phyloP scores from a whole-genome alignment of 257 asterid genomes.

The Datura wrightii region DNA sequence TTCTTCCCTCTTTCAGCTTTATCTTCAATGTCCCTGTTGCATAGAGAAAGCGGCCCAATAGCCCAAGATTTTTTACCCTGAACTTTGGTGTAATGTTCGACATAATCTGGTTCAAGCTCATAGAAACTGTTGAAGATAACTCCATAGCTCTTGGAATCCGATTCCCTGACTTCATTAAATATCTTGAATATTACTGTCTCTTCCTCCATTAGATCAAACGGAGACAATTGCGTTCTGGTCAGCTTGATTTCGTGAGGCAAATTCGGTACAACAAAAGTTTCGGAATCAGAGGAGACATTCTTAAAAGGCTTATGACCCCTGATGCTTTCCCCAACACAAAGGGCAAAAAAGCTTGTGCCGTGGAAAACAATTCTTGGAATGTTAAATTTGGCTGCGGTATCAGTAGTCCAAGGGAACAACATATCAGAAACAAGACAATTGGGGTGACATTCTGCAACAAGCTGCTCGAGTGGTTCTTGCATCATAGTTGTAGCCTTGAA shows the following conservation, averaged over 20 bases:
- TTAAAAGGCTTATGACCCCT: constrained; percentile 43
- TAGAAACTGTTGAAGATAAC: constrained; percentile 59
- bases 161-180: constrained; percentile 33
- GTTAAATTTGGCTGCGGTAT: constrained; percentile 50
- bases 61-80: constrained; percentile 49
- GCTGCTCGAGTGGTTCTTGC: constrained; percentile 47
- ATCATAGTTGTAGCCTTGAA: constrained; percentile 39
- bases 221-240: constrained; percentile 42
- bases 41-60: constrained; percentile 58
- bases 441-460: constrained; percentile 41
- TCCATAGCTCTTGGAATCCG: constrained; percentile 47
- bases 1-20: constrained; percentile 46
- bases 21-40: constrained; percentile 31
- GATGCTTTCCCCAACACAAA: constrained; percentile 41
- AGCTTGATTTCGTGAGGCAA: constrained; percentile 44
- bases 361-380: constrained; percentile 56
- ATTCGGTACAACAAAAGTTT: constrained; percentile 45
- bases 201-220: background rate
- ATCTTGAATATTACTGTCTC: background rate
- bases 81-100: constrained; percentile 42
- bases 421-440: constrained; percentile 54
- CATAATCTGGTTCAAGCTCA: constrained; percentile 56
- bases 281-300: constrained; percentile 50
- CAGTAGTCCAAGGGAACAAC: constrained; percentile 54
- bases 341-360: constrained; percentile 49